A percentile compares a stretch with the other conserved stretches of the same genome.
Evolutionary conservation across 768 basidiomycete genomes (phyloP).

Genomic region (Boletus sp.): DNA sequence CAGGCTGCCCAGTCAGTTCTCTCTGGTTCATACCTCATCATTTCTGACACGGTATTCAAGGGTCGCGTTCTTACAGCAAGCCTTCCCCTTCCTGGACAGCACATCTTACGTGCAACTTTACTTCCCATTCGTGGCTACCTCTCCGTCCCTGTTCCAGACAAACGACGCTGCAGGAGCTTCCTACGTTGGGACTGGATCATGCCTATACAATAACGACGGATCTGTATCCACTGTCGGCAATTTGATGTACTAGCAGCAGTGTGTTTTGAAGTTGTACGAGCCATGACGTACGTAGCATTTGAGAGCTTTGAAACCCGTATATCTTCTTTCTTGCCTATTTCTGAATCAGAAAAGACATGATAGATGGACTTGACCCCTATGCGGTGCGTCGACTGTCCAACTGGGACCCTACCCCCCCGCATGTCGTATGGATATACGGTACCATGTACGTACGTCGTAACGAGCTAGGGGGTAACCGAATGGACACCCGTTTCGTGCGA

Average conservation of each 20-base stretch:
- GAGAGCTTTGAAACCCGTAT: background rate
- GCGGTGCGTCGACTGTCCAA: too few species aligned
- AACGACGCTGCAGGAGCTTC: conserved; percentile 17
- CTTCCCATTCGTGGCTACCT: conserved; percentile 37
- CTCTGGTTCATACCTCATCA: background rate
- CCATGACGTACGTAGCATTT: background rate
- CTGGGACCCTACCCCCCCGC: too few species aligned
- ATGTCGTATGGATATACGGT: too few species aligned
- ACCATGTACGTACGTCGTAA: too few species aligned
- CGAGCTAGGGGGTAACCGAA: too few species aligned
- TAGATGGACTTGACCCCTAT: too few species aligned
- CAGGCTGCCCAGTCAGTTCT: conserved; percentile 30
- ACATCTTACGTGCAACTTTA: conserved; percentile 34
- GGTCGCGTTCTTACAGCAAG: conserved; percentile 33
- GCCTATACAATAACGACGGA: conserved; percentile 34
- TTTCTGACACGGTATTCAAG: conserved; percentile 9
- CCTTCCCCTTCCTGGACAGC: conserved; percentile 35
- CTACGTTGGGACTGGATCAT: conserved; percentile 29
- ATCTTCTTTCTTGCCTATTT: background rate
- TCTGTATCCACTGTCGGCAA: conserved; percentile 25
- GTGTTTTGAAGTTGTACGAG: background rate
- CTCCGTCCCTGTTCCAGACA: conserved; percentile 24
- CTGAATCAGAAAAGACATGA: too few species aligned
- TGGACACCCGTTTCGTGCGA: too few species aligned
- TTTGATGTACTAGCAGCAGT: conserved; percentile 16